Base-by-base conservation (phyloP, 768 basidiomycete genomes). In the Suillus lakei region DNA sequence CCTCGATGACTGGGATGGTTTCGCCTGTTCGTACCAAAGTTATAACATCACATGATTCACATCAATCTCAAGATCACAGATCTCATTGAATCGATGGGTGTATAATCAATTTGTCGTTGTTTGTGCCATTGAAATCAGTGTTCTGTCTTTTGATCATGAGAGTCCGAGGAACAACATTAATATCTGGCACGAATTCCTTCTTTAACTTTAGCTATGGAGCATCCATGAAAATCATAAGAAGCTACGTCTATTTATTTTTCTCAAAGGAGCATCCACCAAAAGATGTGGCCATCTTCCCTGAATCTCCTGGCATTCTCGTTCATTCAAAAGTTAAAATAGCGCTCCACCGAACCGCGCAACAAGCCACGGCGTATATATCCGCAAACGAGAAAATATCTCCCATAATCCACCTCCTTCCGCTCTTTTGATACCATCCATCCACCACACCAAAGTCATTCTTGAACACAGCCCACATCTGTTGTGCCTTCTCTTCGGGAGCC, bases 181-280 rank as follows among this genome's bases (percentile, higher is more conserved):
- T 38, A 38, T 38, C 36, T 38, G 36, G 10, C 36, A 38, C n/a
- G n/a, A n/a, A n/a, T n/a, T n/a, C n/a, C n/a, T n/a, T n/a, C n/a
- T n/a, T n/a, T n/a, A n/a, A n/a, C n/a, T n/a, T n/a, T n/a, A n/a
- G n/a, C n/a, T n/a, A n/a, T n/a, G n/a, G n/a, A n/a, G n/a, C n/a
- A n/a, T n/a, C n/a, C n/a, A 39, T 39, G 39, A 39, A 39, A 16
- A 48, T 48, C 23, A 55, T 36, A 36, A 23, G 12, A 36, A 36
- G 34, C 34, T 36, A 36, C 34, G 32, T 10, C 44, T 44, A n/a
- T 44, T 32, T 34, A 12, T 34, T 23, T 48, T 13, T 12, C 23
- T 15, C 46, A 48, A 50, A 28, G 26, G 5, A 50, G 48, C 72
- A 38, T 74, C 70, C 5, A 34, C 58, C 46, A 78, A 68, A 50